Evolutionary conservation across 2,329 filamentous ascomycete species (phyloP).

Genomic region (Leptodontidium sp.): DNA sequence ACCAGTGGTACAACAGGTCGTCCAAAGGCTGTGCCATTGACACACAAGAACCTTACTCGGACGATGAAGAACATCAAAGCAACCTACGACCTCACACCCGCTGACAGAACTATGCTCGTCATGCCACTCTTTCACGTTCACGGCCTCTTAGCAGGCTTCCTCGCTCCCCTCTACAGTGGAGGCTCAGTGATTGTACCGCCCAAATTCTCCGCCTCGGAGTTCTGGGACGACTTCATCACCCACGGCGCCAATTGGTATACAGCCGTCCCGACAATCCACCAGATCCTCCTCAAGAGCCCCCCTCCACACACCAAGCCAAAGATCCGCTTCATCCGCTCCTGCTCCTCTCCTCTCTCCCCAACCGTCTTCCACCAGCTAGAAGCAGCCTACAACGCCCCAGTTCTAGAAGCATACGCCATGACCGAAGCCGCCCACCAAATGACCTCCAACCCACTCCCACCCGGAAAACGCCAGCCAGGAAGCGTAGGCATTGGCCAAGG

Average conservation of each 20-base stretch:
- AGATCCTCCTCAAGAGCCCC: conserved; percentile 81
- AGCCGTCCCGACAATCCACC: conserved; percentile 91
- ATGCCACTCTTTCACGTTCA: conserved; percentile 95
- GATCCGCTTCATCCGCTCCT: conserved; percentile 89
- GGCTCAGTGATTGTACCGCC: conserved; percentile 81
- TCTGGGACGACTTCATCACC: conserved; percentile 80
- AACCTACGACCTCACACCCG: conserved; percentile 75
- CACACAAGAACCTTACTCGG: conserved; percentile 80
- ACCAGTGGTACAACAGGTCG: conserved; percentile 86
- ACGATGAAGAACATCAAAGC: conserved; percentile 85
- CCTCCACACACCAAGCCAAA: conserved; percentile 71
- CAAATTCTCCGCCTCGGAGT: conserved; percentile 83
- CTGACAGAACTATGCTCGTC: conserved; percentile 83
- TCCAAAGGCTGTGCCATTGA: conserved; percentile 84
- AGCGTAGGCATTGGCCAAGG: conserved; percentile 86
- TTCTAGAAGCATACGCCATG: conserved; percentile 92
- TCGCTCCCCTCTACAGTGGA: conserved; percentile 78
- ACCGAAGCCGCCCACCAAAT: conserved; percentile 89
- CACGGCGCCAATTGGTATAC: conserved; percentile 91
- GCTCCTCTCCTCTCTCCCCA: conserved; percentile 83
- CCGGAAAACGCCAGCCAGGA: conserved; percentile 78
- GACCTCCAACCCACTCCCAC: conserved; percentile 78
- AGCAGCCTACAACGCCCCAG: conserved; percentile 76
- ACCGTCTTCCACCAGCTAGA: conserved; percentile 84
- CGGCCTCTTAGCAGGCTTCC: conserved; percentile 83